A percentile compares a stretch with the other conserved stretches of the same genome.
phyloP scores from a whole-genome alignment of 75 land plant species.

The Chamaecyparis obtusa region DNA sequence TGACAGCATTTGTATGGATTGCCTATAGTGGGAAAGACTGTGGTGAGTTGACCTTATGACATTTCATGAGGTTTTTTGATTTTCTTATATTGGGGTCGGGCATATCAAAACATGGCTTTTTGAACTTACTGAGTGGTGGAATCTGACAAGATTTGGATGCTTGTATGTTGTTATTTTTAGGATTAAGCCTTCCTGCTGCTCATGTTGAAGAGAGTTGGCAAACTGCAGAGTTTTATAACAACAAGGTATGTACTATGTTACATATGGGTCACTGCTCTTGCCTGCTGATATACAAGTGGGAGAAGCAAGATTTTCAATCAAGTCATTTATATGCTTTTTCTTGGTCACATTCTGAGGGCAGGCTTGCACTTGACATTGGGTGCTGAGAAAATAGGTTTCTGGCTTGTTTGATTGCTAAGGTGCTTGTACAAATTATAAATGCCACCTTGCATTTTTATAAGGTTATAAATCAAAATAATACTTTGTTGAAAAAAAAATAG shows the following conservation, averaged over 20 bases:
- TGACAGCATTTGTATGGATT: conserved; percentile 85
- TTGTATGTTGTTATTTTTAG: conserved; percentile 29
- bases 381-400: not conserved
- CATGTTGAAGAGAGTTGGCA: conserved; percentile 99
- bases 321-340: not conserved
- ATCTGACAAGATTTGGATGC: not conserved
- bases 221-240: conserved; percentile 92
- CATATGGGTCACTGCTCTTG: not conserved
- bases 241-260: conserved; percentile 62
- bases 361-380: not conserved
- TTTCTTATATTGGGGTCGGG: not conserved
- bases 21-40: conserved; percentile 89
- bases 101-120: not conserved
- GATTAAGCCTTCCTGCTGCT: conserved; percentile 88
- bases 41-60: conserved; percentile 37
- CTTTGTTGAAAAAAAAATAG: too few species aligned
- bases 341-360: not conserved
- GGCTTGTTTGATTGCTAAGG: not conserved
- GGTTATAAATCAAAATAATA: too few species aligned
- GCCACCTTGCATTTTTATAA: too few species aligned
- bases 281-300: not conserved
- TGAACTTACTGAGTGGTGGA: not conserved
- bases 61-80: not conserved
- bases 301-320: not conserved
- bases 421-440: not conserved